Base-by-base conservation (phyloP, 768 basidiomycete genomes). In the Podaxis mareebaensis region DNA sequence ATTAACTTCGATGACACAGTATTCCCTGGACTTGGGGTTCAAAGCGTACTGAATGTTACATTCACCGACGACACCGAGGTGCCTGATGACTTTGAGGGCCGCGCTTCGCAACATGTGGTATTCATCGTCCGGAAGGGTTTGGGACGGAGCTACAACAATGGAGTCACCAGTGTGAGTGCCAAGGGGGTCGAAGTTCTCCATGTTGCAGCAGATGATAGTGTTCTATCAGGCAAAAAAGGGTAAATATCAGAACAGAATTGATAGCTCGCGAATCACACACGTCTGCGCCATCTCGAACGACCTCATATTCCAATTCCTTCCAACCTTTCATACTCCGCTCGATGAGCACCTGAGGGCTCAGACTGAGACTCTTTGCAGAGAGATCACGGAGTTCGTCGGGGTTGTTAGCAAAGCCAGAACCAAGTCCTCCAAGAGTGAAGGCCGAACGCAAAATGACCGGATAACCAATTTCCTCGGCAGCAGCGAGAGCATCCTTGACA, bases 291-390 rank as follows among this genome's bases (percentile, higher is more conserved):
- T 99, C 97, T 59, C 97, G 91, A 71, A 99, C 97, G 65, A 99
- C 97, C 75, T 99, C 97, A 69, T 99, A 99, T 78, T 99, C 97
- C 66, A 99, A 84, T 78, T 99, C 97, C 75, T 99, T 99, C 97
- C 97, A 99, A 33, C 97, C 97, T 78, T 99, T 99, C 90, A 99
- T 92, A 68, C 91, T 93, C 55, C 95, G 91, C 78, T 99, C 97
- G 66, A 99, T 95, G 61, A 99, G 84, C 49, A 99, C 93, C 74
- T 99, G 97, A 53, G 97, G 96, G 67, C 90, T 92, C 30, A 99
- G 82, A 72, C 88, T 89, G 58, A 99, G 85, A 72, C 90, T 86
- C 76, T 93, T 96, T 24, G 97, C 96, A 48, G 95, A 86, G 24
- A 99, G 82, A 75, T 99, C 96, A 62, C 95, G 90, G 61, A 99